Evolutionary conservation across 345 rosid genomes (phyloP).

Genomic region (Arabidopsis thaliana): DNA sequence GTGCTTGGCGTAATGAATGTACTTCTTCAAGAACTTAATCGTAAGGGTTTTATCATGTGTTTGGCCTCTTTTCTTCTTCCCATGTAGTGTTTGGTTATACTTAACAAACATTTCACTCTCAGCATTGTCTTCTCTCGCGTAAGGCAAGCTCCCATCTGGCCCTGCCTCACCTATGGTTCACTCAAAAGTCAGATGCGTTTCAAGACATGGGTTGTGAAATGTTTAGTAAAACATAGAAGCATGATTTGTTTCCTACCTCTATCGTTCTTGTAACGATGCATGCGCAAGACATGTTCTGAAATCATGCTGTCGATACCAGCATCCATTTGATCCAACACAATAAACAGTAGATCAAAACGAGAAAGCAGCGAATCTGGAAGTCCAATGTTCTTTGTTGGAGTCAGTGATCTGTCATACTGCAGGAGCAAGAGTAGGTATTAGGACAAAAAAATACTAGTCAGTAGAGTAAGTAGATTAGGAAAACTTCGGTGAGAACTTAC

Average conservation of each 20-base stretch:
- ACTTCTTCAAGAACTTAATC: constrained; percentile 88
- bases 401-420: constrained; percentile 97
- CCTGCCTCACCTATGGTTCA: constrained; percentile 63
- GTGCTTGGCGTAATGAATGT: constrained; percentile 96
- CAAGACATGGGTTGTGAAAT: constrained; percentile 15
- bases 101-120: constrained; percentile 90
- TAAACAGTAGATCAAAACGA: constrained; percentile 94
- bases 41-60: constrained; percentile 76
- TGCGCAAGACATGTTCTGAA: constrained; percentile 96
- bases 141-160: constrained; percentile 65
- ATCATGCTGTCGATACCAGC: constrained; percentile 85
- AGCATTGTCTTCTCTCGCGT: constrained; percentile 79
- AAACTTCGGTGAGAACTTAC: constrained; percentile 54
- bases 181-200: constrained; percentile 26
- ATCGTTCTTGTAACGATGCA: constrained; percentile 82
- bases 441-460: neutral
- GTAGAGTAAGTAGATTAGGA: constrained; percentile 19
- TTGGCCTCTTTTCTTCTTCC: constrained; percentile 70
- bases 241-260: constrained; percentile 61
- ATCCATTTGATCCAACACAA: constrained; percentile 99
- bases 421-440: constrained; percentile 16
- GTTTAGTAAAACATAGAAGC: neutral
- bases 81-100: constrained; percentile 90
- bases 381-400: constrained; percentile 99
- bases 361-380: constrained; percentile 99